Evolutionary conservation across 2,329 filamentous ascomycete genomes (phyloP), one percentile per base, ranked within the genome.

Genomic region (Exophiala spinifera): DNA sequence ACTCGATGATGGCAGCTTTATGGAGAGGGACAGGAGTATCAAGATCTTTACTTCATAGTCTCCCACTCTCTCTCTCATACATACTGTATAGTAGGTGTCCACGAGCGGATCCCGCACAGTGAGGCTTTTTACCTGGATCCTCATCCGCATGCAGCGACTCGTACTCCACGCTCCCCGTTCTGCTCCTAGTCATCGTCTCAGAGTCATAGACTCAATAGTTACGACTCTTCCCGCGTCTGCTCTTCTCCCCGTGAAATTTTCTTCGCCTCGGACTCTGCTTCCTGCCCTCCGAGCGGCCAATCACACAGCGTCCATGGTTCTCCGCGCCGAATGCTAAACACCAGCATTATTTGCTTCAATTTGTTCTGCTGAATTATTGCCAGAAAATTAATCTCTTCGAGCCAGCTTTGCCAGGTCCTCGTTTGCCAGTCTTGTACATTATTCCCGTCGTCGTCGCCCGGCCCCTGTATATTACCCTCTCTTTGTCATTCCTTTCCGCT

Each of bases 401-500:
- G 14, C 36, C 28, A n/a, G 20, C 45, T 23, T 23, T 36, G 45
- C 39, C 39, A 19, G 14, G 43, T 43, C 36, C 39, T 20, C n/a
- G 17, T 40, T 31, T 49, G 3, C 11, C 49, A 46, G 40, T 53
- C 20, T 46, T 56, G 54, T 52, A 56, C 54, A 46, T 56, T 56
- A 53, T 31, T 53, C 45, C 46, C 28, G 3, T 53, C n/a, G 19
- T 19, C 43, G 17, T 33, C 33, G 14, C 44, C n/a, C 31, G 46
- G 43, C 21, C 36, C 42, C 42, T 63, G 60, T 63, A 62, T 53
- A 59, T 43, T 63, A 60, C 23, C n/a, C n/a, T 45, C 37, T 53
- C 37, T 48, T 54, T 48, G 53, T 61, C 56, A 28, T 55, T 63
- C 55, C 43, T 60, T 61, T 55, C 7, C 39, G 25, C 39, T 42